A percentile compares a stretch with the other conserved stretches of the same genome.
Conservation (phyloP, 2,329 filamentous ascomycete species). For the Periconia sp. region DNA sequence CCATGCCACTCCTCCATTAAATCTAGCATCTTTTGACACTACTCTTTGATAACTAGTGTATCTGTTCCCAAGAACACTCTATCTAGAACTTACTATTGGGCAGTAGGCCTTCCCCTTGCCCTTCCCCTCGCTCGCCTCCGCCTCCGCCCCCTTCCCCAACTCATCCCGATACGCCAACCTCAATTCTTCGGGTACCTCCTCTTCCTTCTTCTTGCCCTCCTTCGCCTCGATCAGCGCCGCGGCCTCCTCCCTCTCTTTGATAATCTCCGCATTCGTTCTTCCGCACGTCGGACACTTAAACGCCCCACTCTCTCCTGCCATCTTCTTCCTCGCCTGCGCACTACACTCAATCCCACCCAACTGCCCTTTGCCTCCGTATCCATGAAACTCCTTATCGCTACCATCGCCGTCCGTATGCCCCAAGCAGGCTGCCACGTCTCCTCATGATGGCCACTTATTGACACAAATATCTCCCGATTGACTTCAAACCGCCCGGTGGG, state of each 20-base stretch:
- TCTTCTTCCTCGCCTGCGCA: slow-evolving; percentile 65
- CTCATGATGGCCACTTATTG: slow-evolving; percentile 93
- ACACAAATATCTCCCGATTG: slow-evolving; percentile 95
- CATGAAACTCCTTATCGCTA: slow-evolving; percentile 86
- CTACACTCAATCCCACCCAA: slow-evolving; percentile 84
- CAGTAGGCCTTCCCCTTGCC: too few species aligned
- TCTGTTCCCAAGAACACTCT: too few species aligned
- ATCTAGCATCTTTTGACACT: too few species aligned
- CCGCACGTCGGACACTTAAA: slow-evolving; percentile 77
- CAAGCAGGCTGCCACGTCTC: slow-evolving; percentile 99
- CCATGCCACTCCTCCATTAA: too few species aligned
- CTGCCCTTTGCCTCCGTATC: slow-evolving; percentile 84
- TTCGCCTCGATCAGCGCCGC: slow-evolving; percentile 55
- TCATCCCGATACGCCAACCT: slow-evolving; percentile 76
- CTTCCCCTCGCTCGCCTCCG: slow-evolving; percentile 19
- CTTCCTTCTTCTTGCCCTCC: slow-evolving; percentile 49
- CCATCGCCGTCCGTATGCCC: slow-evolving; percentile 89
- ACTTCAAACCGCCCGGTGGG: slow-evolving; percentile 92
- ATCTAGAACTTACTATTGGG: too few species aligned
- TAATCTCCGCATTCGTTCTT: slow-evolving; percentile 74
- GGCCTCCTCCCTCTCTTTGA: slow-evolving; percentile 72
- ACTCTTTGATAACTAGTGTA: too few species aligned
- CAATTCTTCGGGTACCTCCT: slow-evolving; percentile 60
- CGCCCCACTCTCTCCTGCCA: slow-evolving; percentile 69
- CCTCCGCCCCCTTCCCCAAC: slow-evolving; percentile 54